Evolutionary conservation across 225 moss, liverwort and hornwort genomes (phyloP), one percentile per base, ranked within the genome.

Genomic region (Bryum argenteum): DNA sequence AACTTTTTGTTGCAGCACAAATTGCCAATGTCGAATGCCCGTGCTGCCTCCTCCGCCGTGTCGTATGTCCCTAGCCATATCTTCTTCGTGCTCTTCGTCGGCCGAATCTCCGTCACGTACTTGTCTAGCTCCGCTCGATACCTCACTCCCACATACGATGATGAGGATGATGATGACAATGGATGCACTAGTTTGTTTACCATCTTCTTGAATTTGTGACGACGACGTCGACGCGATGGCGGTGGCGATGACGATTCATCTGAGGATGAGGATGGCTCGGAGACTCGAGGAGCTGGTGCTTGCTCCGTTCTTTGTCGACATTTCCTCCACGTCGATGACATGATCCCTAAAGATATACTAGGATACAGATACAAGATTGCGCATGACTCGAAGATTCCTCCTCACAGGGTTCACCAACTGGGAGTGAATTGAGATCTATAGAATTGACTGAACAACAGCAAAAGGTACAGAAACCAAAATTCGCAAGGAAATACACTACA

Each of bases 61-160:
- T 86, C 80, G 17, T 83, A 86, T 0, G 83, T 86, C 14, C 86
- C 86, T 56, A 86, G 52, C 86, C 86, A 86, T 52, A 86, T 86
- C 39, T 83, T 86, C 69, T 83, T 86, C 72, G 45, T 23, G 75
- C 82, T 77, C 72, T 26, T 72, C 13, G 69, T 57, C 8, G 86
- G 86, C 17, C 86, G 77, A 51, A 86, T 86, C 69, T 86, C 86
- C 38, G 86, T 77, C 47, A 83, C 86, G 61, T 75, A 86, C 75
- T 86, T 83, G 59, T 80, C 72, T 6, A 83, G 75, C 62, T 75
- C 78, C 69, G 11, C 64, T n/a, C 86, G 80, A 58, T 75, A 78
- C 65, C 86, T 66, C 68, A 86, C 86, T 5, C 86, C 86, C 38
- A 78, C 26, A 16, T 80, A 86, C 48, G 74, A 76, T 71, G 62